Base-by-base conservation (phyloP, 2,329 filamentous ascomycete genomes). In the Pseudogymnoascus sp. region DNA sequence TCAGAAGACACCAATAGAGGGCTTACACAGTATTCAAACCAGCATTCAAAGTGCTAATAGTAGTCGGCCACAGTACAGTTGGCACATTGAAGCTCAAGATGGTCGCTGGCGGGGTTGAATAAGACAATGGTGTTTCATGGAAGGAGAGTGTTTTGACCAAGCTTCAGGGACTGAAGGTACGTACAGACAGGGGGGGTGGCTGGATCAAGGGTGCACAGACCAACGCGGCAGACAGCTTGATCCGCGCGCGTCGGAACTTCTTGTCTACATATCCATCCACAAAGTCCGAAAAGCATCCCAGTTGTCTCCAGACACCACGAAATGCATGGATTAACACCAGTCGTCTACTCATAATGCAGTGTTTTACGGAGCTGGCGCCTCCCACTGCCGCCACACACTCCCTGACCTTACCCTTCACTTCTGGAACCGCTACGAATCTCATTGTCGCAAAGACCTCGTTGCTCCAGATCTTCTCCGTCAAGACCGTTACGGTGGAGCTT, bases 311-410 rank as follows among this genome's bases (percentile, higher is more conserved):
- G 18, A 36, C 49, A 34, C 28, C 25, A 56, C 49, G 25, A 56
- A 34, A 56, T 56, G 49, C 18, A 56, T 56, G 28, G 49, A 21
- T 56, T 18, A 28, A 53, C 16, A 31, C 25, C n/a, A 18, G n/a
- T 18, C n/a, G 14, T 21, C 28, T 46, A 46, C 56, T 62, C 65
- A 74, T 68, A 72, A 97, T 97, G 93, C 93, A 97, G 85, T 96
- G 91, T 82, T 97, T 97, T 79, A 93, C 91, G 73, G 95, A 99
- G 82, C 83, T 99, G 75, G 87, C 91, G 75, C 90, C 93, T 80
- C 93, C 95, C 62, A 96, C 93, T 75, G 93, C 93, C 75, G 92
- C 97, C 77, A 93, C 91, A 72, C 89, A 96, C 78, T 91, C 93
- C 67, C 78, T 97, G 72, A 84, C 82, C 65, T 78, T 96, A 42